phyloP scores from a whole-genome alignment of 768 basidiomycete genomes.

The Mycena rosella region DNA sequence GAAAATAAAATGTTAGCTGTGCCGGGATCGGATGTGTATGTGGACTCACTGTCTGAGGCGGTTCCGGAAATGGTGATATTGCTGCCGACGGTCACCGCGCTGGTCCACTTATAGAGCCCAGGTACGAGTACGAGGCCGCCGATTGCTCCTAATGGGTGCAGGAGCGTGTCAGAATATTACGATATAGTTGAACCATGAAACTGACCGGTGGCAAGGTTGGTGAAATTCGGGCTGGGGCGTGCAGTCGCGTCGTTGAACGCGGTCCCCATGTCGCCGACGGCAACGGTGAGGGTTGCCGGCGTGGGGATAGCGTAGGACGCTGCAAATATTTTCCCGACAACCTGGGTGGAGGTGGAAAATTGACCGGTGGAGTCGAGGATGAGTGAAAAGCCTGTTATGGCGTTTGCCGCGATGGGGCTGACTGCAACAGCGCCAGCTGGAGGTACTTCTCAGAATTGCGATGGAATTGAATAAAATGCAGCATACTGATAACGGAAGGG shows the following conservation, averaged over 20 bases:
- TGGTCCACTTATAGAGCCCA: background rate
- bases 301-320: too few species aligned
- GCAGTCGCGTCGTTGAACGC: background rate
- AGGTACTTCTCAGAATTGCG: too few species aligned
- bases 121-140: background rate
- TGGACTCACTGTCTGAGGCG: too few species aligned
- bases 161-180: too few species aligned
- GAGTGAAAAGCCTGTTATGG: background rate
- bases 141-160: too few species aligned
- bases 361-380: background rate
- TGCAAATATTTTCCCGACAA: too few species aligned
- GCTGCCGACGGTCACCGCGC: background rate
- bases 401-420: background rate
- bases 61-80: background rate
- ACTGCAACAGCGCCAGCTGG: too few species aligned
- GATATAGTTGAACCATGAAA: too few species aligned
- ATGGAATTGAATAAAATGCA: too few species aligned
- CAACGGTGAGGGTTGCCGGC: conserved; percentile 1
- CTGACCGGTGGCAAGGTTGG: too few species aligned
- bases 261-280: background rate
- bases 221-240: background rate
- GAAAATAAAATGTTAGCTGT: background rate
- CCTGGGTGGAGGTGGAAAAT: background rate
- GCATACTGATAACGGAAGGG: background rate
- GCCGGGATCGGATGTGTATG: background rate